phyloP scores from a whole-genome alignment of 2,329 filamentous ascomycete genomes.

The Thielaviopsis ethacetica region DNA sequence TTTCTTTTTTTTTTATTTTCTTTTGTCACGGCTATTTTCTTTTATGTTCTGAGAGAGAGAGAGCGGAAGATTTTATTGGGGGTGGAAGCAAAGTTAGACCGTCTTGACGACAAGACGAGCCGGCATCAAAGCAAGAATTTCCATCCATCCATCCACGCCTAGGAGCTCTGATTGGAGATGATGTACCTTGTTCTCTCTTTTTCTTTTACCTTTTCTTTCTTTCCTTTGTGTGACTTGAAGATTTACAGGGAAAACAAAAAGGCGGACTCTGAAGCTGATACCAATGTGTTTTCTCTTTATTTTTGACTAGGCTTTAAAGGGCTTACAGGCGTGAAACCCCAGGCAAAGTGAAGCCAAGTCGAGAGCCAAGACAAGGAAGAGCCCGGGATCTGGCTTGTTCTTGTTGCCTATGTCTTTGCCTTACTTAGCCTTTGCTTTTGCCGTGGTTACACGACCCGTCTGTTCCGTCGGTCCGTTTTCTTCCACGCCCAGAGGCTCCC shows the following conservation, averaged over 20 bases:
- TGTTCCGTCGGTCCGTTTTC: neutral
- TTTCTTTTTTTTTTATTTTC: neutral
- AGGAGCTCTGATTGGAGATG: too few relatives aligned
- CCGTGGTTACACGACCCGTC: neutral
- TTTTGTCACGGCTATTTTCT: neutral
- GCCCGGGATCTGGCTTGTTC: too few relatives aligned
- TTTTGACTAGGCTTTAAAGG: neutral
- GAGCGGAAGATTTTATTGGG: too few relatives aligned
- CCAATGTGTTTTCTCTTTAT: constrained; percentile 1
- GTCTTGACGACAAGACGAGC: too few relatives aligned
- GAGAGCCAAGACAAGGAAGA: neutral
- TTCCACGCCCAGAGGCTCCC: too few relatives aligned
- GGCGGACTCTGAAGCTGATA: neutral
- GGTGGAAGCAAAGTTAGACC: too few relatives aligned
- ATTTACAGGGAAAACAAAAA: neutral
- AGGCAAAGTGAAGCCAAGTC: neutral
- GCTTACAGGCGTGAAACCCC: neutral
- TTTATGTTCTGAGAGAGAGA: too few relatives aligned
- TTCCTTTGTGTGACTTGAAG: neutral
- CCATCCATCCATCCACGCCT: too few relatives aligned
- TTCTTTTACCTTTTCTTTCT: neutral
- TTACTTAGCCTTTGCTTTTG: too few relatives aligned
- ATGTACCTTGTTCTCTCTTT: neutral
- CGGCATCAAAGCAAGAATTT: too few relatives aligned
- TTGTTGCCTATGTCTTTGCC: neutral